Evolutionary conservation across 2,329 filamentous ascomycete species (phyloP), one percentile per base, ranked within the genome.

Genomic region (Hymenoscyphus occultus): DNA sequence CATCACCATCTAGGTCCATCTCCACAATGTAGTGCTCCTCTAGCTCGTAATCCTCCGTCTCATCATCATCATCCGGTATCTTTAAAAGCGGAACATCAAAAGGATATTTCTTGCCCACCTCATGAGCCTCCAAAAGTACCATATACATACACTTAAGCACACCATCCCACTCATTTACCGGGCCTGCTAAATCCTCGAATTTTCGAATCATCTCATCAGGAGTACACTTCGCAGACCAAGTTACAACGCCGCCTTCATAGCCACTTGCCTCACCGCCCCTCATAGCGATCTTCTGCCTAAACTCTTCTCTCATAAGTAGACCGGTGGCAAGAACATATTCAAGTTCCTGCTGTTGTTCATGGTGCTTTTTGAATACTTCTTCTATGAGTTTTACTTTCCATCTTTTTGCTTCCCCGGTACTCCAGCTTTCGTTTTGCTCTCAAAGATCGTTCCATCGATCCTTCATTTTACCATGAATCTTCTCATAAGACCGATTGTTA

Each of bases 61-160:
- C 48, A 67, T 65, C 65, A 63, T 65, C 63, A 28, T 28, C 28
- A 65, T 67, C 65, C 28, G 7, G 40, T 13, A 31, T 39, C 22
- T 32, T 10, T 12, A 51, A 5, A 39, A 6, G 28, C 28, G 4
- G 35, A n/a, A 58, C 19, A 22, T 10, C 22, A 9, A 12, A 51
- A 4, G 1, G 10, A 2, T 4, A 4, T 12, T 56, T 56, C 12
- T 35, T 56, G 10, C 32, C 13, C 54, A 7, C 12, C 54, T 56
- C 54, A 35, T 16, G 32, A 5, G 28, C 54, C 54, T 56, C 54
- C 22, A 7, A 56, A 56, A 56, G 22, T 16, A 35, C 28, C 22
- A 2, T 16, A n/a, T 31, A 19, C 54, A 56, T 56, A 16, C 31
- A 12, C 16, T 3, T 56, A n/a, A 35, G 14, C 28, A 56, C 32